A percentile compares a stretch with the other conserved stretches of the same genome.
Conservation (phyloP, 768 basidiomycete genomes). For the Hypholoma sublateritium region DNA sequence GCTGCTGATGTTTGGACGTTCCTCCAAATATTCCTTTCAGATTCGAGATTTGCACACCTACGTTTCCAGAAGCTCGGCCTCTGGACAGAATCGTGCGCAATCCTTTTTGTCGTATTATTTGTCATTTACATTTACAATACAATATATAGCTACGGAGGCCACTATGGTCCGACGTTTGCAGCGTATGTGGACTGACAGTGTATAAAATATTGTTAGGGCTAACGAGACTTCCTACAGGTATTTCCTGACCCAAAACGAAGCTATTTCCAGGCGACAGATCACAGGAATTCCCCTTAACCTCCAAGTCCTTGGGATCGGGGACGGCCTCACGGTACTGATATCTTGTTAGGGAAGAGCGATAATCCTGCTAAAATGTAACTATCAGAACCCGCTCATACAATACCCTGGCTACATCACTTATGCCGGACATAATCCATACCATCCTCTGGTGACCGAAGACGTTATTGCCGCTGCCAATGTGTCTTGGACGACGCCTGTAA, state of each 20-base stretch:
- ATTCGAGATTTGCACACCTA: constrained; percentile 51
- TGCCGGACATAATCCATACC: constrained; percentile 55
- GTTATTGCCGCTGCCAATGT: constrained; percentile 42
- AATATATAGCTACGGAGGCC: constrained; percentile 58
- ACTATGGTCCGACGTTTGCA: constrained; percentile 70
- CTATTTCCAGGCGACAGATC: constrained; percentile 45
- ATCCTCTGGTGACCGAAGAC: constrained; percentile 46
- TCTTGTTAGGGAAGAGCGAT: neutral
- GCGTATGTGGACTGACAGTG: constrained; percentile 29
- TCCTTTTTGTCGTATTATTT: neutral
- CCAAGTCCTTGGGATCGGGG: constrained; percentile 57
- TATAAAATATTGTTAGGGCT: neutral
- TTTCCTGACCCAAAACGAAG: constrained; percentile 59
- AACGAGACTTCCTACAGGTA: constrained; percentile 27
- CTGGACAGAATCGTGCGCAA: constrained; percentile 60
- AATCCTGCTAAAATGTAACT: neutral
- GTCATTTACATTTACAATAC: neutral
- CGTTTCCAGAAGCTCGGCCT: constrained; percentile 47
- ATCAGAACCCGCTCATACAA: constrained; percentile 33
- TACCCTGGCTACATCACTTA: constrained; percentile 61
- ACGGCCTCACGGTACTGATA: constrained; percentile 54
- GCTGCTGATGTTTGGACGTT: constrained; percentile 62
- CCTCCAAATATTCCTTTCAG: constrained; percentile 61
- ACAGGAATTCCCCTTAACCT: constrained; percentile 53
- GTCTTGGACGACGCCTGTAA: constrained; percentile 36